Percentiles rank a stretch among this genome's conserved stretches.
Conservation (phyloP, 192 early-diverging fungal species). For the Mortierella alpina region DNA sequence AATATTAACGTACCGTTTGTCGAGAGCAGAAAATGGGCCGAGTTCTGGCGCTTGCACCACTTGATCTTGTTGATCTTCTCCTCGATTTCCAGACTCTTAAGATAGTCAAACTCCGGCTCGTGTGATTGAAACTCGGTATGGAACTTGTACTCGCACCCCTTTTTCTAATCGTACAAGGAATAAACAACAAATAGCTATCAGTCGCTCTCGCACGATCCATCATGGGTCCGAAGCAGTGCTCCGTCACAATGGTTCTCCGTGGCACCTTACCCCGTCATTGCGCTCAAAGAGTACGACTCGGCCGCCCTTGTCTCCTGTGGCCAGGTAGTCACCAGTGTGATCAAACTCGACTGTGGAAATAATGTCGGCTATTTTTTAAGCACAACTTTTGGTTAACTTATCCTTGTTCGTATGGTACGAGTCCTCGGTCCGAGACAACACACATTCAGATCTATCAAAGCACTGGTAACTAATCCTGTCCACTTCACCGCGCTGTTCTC, state of each 20-base stretch:
- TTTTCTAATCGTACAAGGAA: slow-evolving; percentile 78
- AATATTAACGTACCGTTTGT: slow-evolving; percentile 80
- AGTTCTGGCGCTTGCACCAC: slow-evolving; percentile 97
- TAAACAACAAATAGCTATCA: not conserved
- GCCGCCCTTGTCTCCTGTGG: slow-evolving; percentile 97
- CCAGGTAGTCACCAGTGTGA: slow-evolving; percentile 95
- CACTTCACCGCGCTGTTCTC: no score
- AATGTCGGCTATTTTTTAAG: slow-evolving; percentile 84
- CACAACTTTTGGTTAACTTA: not conserved
- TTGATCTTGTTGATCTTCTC: slow-evolving; percentile 99
- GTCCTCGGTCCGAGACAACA: no score
- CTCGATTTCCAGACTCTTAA: slow-evolving; percentile 99
- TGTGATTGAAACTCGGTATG: slow-evolving; percentile 99
- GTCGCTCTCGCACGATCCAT: no score
- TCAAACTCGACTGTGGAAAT: slow-evolving; percentile 99
- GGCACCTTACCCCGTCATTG: slow-evolving; percentile 89
- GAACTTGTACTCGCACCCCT: slow-evolving; percentile 99
- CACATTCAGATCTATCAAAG: no score
- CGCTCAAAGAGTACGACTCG: slow-evolving; percentile 98
- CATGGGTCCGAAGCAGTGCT: no score
- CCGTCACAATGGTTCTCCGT: not conserved
- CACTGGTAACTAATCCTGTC: no score
- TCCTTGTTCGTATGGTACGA: not conserved
- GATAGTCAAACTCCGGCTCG: slow-evolving; percentile 99
- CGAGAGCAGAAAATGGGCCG: slow-evolving; percentile 95